Conservation (phyloP, 257 asterid species). For the Solanum chiquidenum region DNA sequence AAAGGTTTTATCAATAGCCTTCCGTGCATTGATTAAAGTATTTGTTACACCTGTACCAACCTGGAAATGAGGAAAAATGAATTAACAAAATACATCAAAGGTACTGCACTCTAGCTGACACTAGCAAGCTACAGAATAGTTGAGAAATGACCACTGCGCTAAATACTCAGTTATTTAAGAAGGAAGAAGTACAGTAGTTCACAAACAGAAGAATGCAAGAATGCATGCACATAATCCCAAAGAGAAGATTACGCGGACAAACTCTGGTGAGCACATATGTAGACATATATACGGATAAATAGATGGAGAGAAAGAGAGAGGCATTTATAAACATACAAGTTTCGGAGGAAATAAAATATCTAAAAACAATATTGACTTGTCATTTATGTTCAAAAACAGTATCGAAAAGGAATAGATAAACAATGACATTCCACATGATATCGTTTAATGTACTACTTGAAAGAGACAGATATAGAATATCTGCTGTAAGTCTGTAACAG, state of each 20-base stretch:
- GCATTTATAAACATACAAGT: not conserved
- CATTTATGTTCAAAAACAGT: not conserved
- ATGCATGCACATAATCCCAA: not conserved
- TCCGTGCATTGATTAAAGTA: constrained; percentile 46
- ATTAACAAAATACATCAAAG: not conserved
- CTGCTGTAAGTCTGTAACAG: not conserved
- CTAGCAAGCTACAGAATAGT: not conserved
- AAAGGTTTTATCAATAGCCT: constrained; percentile 62
- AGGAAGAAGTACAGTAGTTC: not conserved
- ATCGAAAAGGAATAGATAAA: not conserved
- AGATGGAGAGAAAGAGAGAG: not conserved
- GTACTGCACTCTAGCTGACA: not conserved
- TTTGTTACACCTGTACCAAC: constrained; percentile 93
- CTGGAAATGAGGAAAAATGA: constrained; percentile 22
- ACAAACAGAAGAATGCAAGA: not conserved
- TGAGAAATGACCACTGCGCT: not conserved
- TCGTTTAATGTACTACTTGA: not conserved
- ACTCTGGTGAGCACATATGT: not conserved
- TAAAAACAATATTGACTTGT: not conserved
- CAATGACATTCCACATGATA: not conserved
- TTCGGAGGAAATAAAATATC: not conserved
- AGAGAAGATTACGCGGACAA: not conserved
- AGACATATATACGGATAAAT: not conserved
- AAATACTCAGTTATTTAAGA: not conserved
- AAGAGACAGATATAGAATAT: not conserved